Base-by-base conservation (phyloP, 2,329 filamentous ascomycete species). In the Knoxdaviesia proteae region DNA sequence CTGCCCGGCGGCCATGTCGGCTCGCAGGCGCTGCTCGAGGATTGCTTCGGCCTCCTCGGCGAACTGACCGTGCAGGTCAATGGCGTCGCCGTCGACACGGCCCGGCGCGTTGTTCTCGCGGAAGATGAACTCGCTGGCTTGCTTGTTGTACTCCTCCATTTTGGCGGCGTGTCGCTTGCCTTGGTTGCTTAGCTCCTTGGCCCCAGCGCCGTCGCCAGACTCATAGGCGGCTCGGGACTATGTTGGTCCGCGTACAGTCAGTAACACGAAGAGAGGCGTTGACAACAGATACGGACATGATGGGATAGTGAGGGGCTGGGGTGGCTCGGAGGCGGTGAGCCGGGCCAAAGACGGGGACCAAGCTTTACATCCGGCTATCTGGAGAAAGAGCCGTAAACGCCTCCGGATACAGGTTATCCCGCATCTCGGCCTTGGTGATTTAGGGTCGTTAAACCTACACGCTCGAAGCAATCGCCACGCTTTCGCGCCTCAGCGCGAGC, bases 61-160 rank as follows among this genome's bases (percentile, higher is more conserved):
- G 53, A 80, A 94, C 55, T 92, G 81, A 3, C 90, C 90, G 58
- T 98, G 90, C 40, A 98, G 68, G 61, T 98, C 90, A 52, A 98
- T 87, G 6, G 81, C 84, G 60, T 96, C 88, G 36, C 67, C 66
- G 9, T 74, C 69, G 7, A 93, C 80, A 47, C 80, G 75, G 11
- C 75, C 82, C 3, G 67, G 59, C 20, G 82, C 77, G 57, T 96
- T 96, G 65, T 94, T 94, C 62, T 88, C 84, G 36, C 86, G 79
- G 65, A 98, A 94, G 56, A 96, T 96, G 60, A 74, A 93, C 46
- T 94, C 83, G 46, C 83, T 84, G 1, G 90, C 90, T 59, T 94
- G 84, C 49, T 73, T 76, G 67, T 94, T 94, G 64, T 86, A 92
- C 46, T 79, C 68, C 50, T 92, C 84, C 74, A 92, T 90, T 56